Percentiles rank a stretch among this genome's conserved stretches.
Evolutionary conservation across 176 grass and related monocot genomes (phyloP).

Genomic region (Avena eriantha): DNA sequence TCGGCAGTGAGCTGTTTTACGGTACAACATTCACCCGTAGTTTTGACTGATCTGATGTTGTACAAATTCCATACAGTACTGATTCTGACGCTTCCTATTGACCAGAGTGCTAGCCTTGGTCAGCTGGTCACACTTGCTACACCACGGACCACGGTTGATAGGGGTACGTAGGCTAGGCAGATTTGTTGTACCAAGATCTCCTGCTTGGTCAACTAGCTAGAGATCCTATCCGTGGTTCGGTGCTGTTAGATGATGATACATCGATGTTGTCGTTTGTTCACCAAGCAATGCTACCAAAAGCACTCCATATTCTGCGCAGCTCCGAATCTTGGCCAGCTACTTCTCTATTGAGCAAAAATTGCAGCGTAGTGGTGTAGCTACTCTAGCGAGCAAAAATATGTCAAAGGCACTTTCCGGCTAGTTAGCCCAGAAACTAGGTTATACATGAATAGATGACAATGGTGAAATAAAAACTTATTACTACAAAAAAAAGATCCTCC

Average conservation of each 20-base stretch:
- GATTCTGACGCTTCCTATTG: no score
- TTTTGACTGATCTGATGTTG: no score
- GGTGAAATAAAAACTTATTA: no score
- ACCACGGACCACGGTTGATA: not conserved
- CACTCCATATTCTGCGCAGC: not conserved
- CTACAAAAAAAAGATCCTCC: no score
- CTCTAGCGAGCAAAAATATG: not conserved
- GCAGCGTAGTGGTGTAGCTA: not conserved
- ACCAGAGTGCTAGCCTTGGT: no score
- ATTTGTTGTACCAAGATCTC: not conserved
- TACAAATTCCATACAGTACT: no score
- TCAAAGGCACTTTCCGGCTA: no score
- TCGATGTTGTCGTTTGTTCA: not conserved
- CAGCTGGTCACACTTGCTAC: no score
- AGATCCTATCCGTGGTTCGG: not conserved
- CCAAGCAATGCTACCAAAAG: not conserved
- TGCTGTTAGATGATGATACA: not conserved
- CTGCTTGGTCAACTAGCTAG: slow-evolving; percentile 35
- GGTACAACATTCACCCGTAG: no score
- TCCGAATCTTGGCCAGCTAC: not conserved
- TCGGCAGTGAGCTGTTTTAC: no score
- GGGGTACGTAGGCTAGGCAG: not conserved
- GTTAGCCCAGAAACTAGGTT: no score
- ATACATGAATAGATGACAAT: no score
- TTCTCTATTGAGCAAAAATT: not conserved